Evolutionary conservation across 345 rosid genomes (phyloP), one percentile per base, ranked within the genome.

Genomic region (Ricinus communis): DNA sequence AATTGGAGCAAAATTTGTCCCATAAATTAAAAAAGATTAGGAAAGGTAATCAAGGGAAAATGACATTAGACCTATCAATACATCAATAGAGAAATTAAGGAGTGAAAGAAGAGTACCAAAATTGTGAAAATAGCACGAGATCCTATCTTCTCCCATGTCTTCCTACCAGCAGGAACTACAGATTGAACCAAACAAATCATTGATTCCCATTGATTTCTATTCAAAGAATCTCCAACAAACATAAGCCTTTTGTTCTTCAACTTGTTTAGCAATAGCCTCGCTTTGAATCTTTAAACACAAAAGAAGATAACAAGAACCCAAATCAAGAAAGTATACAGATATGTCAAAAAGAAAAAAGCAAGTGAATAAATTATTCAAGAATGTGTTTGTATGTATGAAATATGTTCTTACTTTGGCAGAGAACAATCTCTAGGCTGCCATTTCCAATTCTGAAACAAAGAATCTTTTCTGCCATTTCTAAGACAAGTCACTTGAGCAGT

Each of bases 151-250:
- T 76, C 86, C 82, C 87, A 78, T 85, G 86, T 88, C 62, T 95
- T 95, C 59, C 81, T 80, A 41, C 89, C 87, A 19, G 78, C 72
- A 47, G 96, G 90, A 76, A 81, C n/a, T 40, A 72, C 91, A 33
- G 99, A 91, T 80, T 96, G 94, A 82, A 82, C 91, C 85, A 96
- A 78, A 77, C 99, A 96, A 75, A 93, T 65, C 99, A 96, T 87
- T 55, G 99, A 95, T 81, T 93, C 99, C 99, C 99, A 95, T 62
- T 95, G 99, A 58, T 96, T 96, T 59, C 99, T 80, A 75, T 96
- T 96, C 69, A 96, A 53, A 10, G 99, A 96, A 79, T 96, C 99
- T 69, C 99, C 99, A 53, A 95, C 93, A 72, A 90, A 95, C 99
- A 95, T 90, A 2, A 95, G 75, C 73, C 99, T 89, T 85, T 90